Evolutionary conservation across 345 rosid genomes (phyloP), one percentile per base, ranked within the genome.

Genomic region (Camelina neglecta): DNA sequence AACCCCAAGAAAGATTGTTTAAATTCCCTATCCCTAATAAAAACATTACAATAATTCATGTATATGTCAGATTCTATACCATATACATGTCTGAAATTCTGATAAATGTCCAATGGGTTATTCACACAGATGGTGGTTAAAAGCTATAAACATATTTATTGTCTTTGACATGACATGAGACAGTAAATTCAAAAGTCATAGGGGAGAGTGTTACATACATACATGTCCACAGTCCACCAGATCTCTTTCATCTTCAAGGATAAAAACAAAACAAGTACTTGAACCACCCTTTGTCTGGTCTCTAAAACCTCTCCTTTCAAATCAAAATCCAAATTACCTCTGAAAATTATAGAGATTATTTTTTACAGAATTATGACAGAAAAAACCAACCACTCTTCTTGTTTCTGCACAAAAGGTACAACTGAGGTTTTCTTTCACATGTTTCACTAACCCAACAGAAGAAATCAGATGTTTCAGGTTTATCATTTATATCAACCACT

Each of bases 201-300:
- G 16, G 75, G 31, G 31, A 33, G 65, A 44, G 70, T 29, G 45
- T 54, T 31, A 16, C 56, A 47, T 12, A 15, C 49, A 67, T 29
- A 29, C 21, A 75, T 18, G 31, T 24, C 57, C 31, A 29, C 5
- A 21, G 53, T 67, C 62, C 77, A 73, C 38, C 47, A 63, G 47
- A n/a, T 42, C 48, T 74, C 18, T 66, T 62, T 76, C 75, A 76
- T 49, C 35, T 55, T 76, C 75, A 76, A 36, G 71, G 65, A 76
- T 63, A 76, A 45, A 76, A 63, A 76, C 80, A 70, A 76, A 33
- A 76, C 66, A 35, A 42, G 79, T 62, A 76, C 80, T 76, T 62
- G 70, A 76, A 76, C 75, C 60, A 61, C 71, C 5, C 71, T 70
- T 48, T 76, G 75, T 70, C 80, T 70, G 59, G 56, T 70, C 71